A percentile compares a stretch with the other conserved stretches of the same genome.
These are phyloP conservation scores for Colletotrichum tropicicola DNA, from an alignment of 2,329 filamentous ascomycete genomes.

Conservation along the genomic window DNA sequence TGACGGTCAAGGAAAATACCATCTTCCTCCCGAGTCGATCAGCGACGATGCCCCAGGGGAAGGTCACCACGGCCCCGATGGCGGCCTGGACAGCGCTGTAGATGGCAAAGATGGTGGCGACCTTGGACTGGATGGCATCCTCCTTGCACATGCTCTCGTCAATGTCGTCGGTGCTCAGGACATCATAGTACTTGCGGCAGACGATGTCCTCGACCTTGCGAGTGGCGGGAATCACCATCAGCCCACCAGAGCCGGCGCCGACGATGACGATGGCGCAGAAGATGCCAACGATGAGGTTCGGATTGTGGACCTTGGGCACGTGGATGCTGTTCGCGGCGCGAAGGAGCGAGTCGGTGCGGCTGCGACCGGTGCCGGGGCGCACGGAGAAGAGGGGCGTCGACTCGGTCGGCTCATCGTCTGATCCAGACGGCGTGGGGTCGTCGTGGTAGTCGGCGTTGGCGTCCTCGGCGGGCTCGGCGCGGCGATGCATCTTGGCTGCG, in stretches of 20 bases:
- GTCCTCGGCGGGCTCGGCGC: constrained; percentile 1
- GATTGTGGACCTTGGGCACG: constrained; percentile 37
- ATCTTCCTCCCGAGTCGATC: constrained; percentile 48
- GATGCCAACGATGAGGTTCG: constrained; percentile 38
- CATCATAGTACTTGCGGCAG: constrained; percentile 46
- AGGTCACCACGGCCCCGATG: constrained; percentile 39
- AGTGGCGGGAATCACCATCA: constrained; percentile 42
- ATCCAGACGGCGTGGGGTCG: neutral
- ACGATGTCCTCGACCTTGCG: constrained; percentile 49
- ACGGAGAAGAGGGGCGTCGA: constrained; percentile 17
- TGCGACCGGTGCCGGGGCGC: neutral
- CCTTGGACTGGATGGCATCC: constrained; percentile 43
- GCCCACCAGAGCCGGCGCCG: constrained; percentile 36
- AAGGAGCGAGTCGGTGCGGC: constrained; percentile 18
- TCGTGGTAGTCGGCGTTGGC: neutral
- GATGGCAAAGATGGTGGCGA: constrained; percentile 46
- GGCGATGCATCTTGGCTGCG: constrained; percentile 14
- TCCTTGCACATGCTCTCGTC: constrained; percentile 47
- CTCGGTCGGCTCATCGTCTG: constrained; percentile 6
- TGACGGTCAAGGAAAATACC: constrained; percentile 41
- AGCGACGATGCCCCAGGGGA: constrained; percentile 48
- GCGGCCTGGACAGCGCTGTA: constrained; percentile 40
- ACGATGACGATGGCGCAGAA: constrained; percentile 42
- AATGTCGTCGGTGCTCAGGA: constrained; percentile 38
- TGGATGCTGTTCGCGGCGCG: constrained; percentile 7